These are phyloP conservation scores for Lobosporangium transversale DNA, from an alignment of 192 early-diverging fungal species.

Conservation along the genomic window DNA sequence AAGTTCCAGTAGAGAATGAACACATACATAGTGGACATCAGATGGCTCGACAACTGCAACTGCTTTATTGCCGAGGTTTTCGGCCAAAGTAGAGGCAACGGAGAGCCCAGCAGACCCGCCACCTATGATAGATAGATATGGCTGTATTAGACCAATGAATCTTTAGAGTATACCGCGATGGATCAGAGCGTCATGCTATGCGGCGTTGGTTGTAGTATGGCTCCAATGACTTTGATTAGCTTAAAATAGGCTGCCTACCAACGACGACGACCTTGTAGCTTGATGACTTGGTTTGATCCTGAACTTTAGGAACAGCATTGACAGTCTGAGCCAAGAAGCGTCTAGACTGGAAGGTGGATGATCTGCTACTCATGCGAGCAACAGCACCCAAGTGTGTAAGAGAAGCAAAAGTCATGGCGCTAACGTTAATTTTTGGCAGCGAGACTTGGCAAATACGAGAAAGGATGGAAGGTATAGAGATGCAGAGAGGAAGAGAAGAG, in stretches of 20 bases:
- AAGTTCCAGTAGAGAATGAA: too few species aligned
- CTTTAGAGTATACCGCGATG: too few species aligned
- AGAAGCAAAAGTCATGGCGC: conserved; percentile 16
- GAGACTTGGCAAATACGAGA: too few species aligned
- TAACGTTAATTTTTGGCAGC: too few species aligned
- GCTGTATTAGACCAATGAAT: too few species aligned
- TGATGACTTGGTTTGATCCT: conserved; percentile 21
- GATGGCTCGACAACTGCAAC: conserved; percentile 85
- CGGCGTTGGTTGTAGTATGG: too few species aligned
- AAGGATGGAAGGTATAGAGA: background rate
- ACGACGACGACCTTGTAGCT: conserved; percentile 66
- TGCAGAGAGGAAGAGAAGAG: background rate
- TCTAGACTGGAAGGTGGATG: conserved; percentile 36
- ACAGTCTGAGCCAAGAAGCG: conserved; percentile 47
- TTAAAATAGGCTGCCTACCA: too few species aligned
- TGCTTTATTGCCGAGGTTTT: conserved; percentile 68
- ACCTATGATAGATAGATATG: conserved; percentile 35
- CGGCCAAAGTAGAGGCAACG: conserved; percentile 76
- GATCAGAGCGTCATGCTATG: too few species aligned
- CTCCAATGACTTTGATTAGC: too few species aligned
- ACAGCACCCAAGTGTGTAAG: conserved; percentile 34
- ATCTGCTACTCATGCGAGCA: conserved; percentile 12
- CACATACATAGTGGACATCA: conserved; percentile 69
- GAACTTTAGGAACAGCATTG: conserved; percentile 15
- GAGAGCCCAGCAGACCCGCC: conserved; percentile 67